Evolutionary conservation across 495 filamentous ascomycete species (phyloP).

Genomic region (Hypomontagnella monticulosa): DNA sequence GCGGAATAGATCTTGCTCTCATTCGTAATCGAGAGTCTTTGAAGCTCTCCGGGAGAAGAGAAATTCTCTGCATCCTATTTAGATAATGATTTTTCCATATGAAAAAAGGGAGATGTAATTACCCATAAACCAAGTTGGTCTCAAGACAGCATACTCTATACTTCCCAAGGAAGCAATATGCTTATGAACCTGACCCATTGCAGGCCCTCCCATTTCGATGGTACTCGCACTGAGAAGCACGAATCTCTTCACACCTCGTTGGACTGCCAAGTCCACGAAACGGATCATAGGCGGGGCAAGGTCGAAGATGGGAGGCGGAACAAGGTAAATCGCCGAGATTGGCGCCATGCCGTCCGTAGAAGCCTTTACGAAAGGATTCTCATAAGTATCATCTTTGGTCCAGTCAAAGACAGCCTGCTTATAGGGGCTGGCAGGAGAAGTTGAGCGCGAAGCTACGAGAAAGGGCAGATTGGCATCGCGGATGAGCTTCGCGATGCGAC

Average conservation of each 20-base stretch:
- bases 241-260: conserved; percentile 52
- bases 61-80: no score
- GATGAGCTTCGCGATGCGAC: conserved; percentile 53
- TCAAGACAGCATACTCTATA: conserved; percentile 55
- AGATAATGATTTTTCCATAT: no score
- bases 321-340: conserved; percentile 53
- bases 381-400: conserved; percentile 51
- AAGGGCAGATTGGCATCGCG: conserved; percentile 38
- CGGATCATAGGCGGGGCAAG: conserved; percentile 48
- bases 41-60: no score
- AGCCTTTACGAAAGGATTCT: conserved; percentile 49
- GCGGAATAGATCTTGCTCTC: conserved; percentile 58
- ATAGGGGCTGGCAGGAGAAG: conserved; percentile 3
- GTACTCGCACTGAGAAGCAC: conserved; percentile 51
- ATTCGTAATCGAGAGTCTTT: no score
- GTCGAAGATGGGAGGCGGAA: conserved; percentile 48
- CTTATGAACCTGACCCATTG: conserved; percentile 53
- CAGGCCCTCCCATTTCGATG: conserved; percentile 48
- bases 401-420: conserved; percentile 55
- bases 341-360: not conserved
- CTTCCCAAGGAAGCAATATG: conserved; percentile 51
- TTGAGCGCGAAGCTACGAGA: conserved; percentile 52
- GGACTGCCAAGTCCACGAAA: conserved; percentile 51
- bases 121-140: conserved; percentile 61
- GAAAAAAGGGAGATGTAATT: no score